These are phyloP conservation scores for Aurinia saxatilis DNA, from an alignment of 345 rosid genomes.

Conservation along the genomic window DNA sequence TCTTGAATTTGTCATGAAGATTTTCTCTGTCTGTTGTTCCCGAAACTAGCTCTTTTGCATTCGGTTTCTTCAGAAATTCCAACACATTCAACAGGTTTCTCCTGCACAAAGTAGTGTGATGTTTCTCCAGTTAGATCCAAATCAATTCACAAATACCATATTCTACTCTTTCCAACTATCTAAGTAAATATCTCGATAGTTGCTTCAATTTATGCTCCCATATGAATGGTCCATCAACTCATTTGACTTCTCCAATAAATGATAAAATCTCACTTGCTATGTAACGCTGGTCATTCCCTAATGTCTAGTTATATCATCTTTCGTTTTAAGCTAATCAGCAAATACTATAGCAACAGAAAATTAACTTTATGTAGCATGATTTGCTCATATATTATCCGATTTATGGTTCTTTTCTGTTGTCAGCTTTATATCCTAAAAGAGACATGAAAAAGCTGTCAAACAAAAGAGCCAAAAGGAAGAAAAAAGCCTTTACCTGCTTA, in stretches of 20 bases:
- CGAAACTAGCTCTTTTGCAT: conserved; percentile 75
- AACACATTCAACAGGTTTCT: conserved; percentile 76
- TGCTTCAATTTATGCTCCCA: not conserved
- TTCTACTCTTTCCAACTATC: too few relatives aligned
- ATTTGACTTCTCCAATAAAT: not conserved
- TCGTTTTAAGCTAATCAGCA: not conserved
- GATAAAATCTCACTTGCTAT: not conserved
- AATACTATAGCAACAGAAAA: too few relatives aligned
- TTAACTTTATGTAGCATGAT: too few relatives aligned
- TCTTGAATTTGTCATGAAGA: conserved; percentile 65
- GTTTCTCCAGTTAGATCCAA: conserved; percentile 1
- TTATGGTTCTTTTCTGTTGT: not conserved
- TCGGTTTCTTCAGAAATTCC: conserved; percentile 82
- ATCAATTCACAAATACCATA: not conserved
- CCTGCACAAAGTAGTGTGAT: conserved; percentile 38
- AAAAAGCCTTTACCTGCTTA: conserved; percentile 55
- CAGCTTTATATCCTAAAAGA: not conserved
- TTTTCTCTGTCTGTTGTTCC: conserved; percentile 81
- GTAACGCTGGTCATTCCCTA: not conserved
- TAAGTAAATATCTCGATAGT: too few relatives aligned
- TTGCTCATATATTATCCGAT: too few relatives aligned
- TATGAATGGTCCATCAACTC: too few relatives aligned
- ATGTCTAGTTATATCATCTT: not conserved
- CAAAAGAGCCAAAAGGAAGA: not conserved
- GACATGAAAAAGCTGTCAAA: not conserved